phyloP scores from a whole-genome alignment of 78 protist species.

The Trichosphaerium sp. region DNA sequence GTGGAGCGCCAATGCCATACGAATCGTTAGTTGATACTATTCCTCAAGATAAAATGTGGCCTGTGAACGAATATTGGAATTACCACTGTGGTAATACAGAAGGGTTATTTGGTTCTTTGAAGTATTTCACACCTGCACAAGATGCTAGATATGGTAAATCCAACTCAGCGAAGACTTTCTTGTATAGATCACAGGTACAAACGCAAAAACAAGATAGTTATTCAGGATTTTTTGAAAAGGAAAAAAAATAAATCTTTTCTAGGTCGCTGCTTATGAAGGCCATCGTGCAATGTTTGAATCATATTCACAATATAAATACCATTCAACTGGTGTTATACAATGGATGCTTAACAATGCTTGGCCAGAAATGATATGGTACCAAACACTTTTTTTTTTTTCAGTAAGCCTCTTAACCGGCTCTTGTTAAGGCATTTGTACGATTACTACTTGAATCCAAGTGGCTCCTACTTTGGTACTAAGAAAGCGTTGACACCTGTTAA shows the following conservation, averaged over 20 bases:
- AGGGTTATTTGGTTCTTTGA: neutral
- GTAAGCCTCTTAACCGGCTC: too few relatives aligned
- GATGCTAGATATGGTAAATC: neutral
- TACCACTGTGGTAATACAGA: neutral
- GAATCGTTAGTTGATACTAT: too few relatives aligned
- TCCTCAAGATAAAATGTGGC: too few relatives aligned
- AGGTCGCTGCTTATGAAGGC: neutral
- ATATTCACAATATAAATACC: neutral
- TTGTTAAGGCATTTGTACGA: too few relatives aligned
- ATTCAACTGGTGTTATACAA: neutral
- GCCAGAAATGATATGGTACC: too few relatives aligned
- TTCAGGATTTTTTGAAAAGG: too few relatives aligned
- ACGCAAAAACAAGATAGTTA: too few relatives aligned
- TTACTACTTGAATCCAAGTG: neutral
- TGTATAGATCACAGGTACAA: too few relatives aligned
- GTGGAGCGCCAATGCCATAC: neutral
- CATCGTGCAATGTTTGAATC: neutral
- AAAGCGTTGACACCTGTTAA: neutral
- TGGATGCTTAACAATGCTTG: neutral
- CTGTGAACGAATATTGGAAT: neutral
- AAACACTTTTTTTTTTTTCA: too few relatives aligned
- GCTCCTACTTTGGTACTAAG: neutral
- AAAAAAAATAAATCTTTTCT: too few relatives aligned
- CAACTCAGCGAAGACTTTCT: too few relatives aligned
- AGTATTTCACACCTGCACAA: neutral